phyloP scores from a whole-genome alignment of 2,329 filamentous ascomycete species.

The Beauveria varroae region DNA sequence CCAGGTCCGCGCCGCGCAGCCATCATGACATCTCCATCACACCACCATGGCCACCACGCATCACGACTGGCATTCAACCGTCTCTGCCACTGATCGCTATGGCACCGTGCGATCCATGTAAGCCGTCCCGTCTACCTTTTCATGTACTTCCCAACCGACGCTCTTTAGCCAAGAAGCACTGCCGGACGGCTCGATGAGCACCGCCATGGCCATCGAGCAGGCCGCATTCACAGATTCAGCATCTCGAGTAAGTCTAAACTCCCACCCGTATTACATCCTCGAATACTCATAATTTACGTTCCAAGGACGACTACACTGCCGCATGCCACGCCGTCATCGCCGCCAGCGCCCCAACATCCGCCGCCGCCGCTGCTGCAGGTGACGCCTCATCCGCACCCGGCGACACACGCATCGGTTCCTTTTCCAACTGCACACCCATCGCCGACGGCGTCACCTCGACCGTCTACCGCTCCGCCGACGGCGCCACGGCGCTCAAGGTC shows the following conservation, averaged over 20 bases:
- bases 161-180: constrained; percentile 24
- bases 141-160: not conserved
- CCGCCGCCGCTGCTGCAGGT: not conserved
- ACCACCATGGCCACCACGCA: constrained; percentile 3
- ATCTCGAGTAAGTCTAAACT: constrained; percentile 43
- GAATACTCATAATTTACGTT: not conserved
- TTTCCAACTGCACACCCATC: constrained; percentile 46
- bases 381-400: constrained; percentile 18
- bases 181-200: constrained; percentile 21
- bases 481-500: constrained; percentile 65
- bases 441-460: constrained; percentile 69
- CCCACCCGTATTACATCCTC: not conserved
- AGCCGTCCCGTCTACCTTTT: not conserved
- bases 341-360: constrained; percentile 13
- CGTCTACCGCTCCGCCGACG: constrained; percentile 61
- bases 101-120: constrained; percentile 20
- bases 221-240: constrained; percentile 51
- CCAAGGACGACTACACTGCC: constrained; percentile 51
- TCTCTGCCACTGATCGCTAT: constrained; percentile 10
- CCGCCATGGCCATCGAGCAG: constrained; percentile 60
- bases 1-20: too few relatives aligned
- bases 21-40: not conserved
- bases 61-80: constrained; percentile 5
- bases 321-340: constrained; percentile 24
- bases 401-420: constrained; percentile 42